Percentiles rank a stretch among this genome's conserved stretches.
These are phyloP conservation scores for Arthrobotrys sinensis DNA, from an alignment of 2,329 filamentous ascomycete species.

Conservation along the genomic window DNA sequence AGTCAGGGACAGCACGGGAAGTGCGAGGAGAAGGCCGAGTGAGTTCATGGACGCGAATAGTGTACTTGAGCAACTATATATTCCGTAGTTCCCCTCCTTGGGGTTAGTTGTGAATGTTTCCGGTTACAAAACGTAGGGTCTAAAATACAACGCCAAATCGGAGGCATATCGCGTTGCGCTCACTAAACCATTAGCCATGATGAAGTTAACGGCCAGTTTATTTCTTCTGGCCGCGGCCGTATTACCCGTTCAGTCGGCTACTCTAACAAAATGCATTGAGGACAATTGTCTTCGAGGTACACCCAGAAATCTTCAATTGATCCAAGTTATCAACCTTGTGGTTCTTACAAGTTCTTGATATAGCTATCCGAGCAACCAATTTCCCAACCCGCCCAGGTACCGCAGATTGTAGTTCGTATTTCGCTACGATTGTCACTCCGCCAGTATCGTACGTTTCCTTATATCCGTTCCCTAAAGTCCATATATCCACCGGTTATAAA, in stretches of 20 bases:
- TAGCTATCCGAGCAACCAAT: conserved; percentile 38
- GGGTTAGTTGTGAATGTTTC: neutral
- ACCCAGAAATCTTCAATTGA: neutral
- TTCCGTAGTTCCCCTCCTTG: neutral
- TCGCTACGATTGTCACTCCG: conserved; percentile 36
- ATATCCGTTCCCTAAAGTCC: neutral
- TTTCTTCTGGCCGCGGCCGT: neutral
- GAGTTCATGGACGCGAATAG: neutral
- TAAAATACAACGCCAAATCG: conserved; percentile 16
- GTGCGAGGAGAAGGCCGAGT: neutral
- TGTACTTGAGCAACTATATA: neutral
- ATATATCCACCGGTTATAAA: neutral
- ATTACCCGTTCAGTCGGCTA: conserved; percentile 11
- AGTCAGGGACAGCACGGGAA: conserved; percentile 7
- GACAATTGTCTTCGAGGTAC: conserved; percentile 23
- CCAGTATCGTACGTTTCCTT: conserved; percentile 4
- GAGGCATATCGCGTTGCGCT: conserved; percentile 3
- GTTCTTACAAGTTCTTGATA: neutral
- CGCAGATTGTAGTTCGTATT: conserved; percentile 41
- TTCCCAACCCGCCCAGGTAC: conserved; percentile 26
- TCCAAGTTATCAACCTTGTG: neutral
- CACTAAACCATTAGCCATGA: neutral
- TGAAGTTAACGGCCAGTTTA: neutral
- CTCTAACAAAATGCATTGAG: conserved; percentile 14
- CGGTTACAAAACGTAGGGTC: neutral